Conservation (phyloP, 2,329 filamentous ascomycete species). For the Furcasterigmium furcatum region DNA sequence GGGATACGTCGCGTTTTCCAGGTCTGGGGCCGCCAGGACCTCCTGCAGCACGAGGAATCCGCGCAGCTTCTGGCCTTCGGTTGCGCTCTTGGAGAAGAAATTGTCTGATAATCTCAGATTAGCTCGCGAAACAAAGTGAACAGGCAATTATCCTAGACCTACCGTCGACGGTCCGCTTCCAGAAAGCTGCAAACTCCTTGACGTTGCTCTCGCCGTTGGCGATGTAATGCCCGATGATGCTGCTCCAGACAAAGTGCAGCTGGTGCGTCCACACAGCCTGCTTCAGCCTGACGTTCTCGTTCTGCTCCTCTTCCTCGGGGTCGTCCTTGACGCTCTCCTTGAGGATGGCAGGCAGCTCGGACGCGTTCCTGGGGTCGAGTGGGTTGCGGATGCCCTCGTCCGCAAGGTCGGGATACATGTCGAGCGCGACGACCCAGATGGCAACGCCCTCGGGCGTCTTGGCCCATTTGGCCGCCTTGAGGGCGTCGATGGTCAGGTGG, state of each 20-base stretch:
- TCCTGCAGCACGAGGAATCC: conserved; percentile 86
- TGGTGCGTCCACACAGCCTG: conserved; percentile 77
- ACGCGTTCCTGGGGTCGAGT: conserved; percentile 64
- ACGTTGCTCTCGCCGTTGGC: conserved; percentile 29
- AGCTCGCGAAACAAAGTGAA: conserved; percentile 11
- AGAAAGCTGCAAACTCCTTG: conserved; percentile 70
- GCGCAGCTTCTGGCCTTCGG: conserved; percentile 85
- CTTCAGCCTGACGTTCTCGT: conserved; percentile 41
- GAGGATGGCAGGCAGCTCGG: conserved; percentile 70
- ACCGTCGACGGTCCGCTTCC: conserved; percentile 85
- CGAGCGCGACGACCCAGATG: conserved; percentile 74
- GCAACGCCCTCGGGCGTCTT: conserved; percentile 87
- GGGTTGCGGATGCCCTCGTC: conserved; percentile 77
- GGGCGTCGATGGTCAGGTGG: conserved; percentile 57
- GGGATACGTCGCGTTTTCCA: conserved; percentile 9
- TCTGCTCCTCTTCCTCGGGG: conserved; percentile 38
- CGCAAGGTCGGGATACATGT: conserved; percentile 60
- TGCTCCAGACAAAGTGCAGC: conserved; percentile 83
- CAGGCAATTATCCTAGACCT: conserved; percentile 24
- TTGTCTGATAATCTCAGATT: conserved; percentile 59
- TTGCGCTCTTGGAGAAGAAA: conserved; percentile 77
- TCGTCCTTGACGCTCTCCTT: conserved; percentile 66
- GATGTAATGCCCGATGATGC: conserved; percentile 61
- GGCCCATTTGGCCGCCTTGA: conserved; percentile 64
- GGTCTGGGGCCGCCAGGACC: conserved; percentile 49